Base-by-base conservation (phyloP, 2,329 filamentous ascomycete species). In the Fusarium burgessii region DNA sequence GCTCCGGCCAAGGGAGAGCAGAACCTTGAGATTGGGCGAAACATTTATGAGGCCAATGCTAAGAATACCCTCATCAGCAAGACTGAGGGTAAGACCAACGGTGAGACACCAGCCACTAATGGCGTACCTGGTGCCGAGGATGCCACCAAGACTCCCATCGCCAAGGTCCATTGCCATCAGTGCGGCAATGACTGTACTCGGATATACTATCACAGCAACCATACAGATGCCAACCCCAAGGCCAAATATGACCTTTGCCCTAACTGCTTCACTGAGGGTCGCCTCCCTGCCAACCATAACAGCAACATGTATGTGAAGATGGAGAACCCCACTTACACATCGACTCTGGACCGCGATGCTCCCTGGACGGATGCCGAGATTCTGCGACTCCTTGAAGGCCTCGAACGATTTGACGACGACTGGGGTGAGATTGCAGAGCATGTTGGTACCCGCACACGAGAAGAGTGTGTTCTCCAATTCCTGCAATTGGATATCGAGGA, bases 381-480 rank as follows among this genome's bases (percentile, higher is more conserved):
- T 17, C 85, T 99, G n/a, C 87, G 94, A 52, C 87, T 99, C 40
- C 87, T 99, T 10, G 96, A 99, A 80, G 97, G 90, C 12, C 85
- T 99, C 51, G 96, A 99, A 82, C 89, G 92, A 75, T 97, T 95
- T 76, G 95, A 98, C 72, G 95, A 98, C 67, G 94, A 98, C 82
- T 99, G 96, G 96, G 92, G 93, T 62, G 90, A 93, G 76, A 95
- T 99, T 72, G 91, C 97, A 3, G 94, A 95, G 70, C 93, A 98
- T 77, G 96, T 99, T 45, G 93, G 93, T 51, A 97, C 94, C 5
- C 91, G 95, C 66, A 97, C 94, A 3, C 89, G 94, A 57, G 97
- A 99, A 80, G 95, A 99, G 83, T 99, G 96, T 80, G 95, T 98
- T 18, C 87, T 98, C 75, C 96, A 98, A 79, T 99, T 99, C 84